A percentile compares a stretch with the other conserved stretches of the same genome.
Conservation (phyloP, 2,329 filamentous ascomycete species). For the Diaporthe humulicola region DNA sequence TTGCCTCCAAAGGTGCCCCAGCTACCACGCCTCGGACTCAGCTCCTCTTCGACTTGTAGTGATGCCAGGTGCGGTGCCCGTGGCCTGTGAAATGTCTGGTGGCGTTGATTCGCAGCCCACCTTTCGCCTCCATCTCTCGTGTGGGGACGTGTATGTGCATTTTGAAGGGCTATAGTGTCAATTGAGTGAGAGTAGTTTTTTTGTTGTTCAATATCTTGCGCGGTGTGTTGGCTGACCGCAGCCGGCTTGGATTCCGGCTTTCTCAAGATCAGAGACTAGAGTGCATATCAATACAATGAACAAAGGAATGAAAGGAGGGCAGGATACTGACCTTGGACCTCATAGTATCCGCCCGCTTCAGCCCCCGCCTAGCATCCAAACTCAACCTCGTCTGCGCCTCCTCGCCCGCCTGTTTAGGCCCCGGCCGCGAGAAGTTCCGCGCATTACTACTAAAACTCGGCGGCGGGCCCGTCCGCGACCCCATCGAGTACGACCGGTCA, state of each 20-base stretch:
- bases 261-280: background rate
- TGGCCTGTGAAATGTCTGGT: background rate
- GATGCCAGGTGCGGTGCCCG: background rate
- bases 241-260: background rate
- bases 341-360: background rate
- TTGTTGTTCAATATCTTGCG: background rate
- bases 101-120: background rate
- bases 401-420: background rate
- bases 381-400: background rate
- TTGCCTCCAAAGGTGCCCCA: slow-evolving; percentile 1
- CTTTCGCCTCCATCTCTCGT: background rate
- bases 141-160: background rate
- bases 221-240: background rate
- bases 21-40: slow-evolving; percentile 10
- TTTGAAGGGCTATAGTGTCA: background rate
- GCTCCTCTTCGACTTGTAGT: background rate
- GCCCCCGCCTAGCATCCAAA: background rate
- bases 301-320: fast-evolving
- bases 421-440: slow-evolving; percentile 6
- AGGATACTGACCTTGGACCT: background rate
- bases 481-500: slow-evolving; percentile 4
- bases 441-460: background rate
- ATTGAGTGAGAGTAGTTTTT: background rate
- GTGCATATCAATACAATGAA: background rate
- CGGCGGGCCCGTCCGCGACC: slow-evolving; percentile 11